Evolutionary conservation across 2,329 filamentous ascomycete genomes (phyloP), one percentile per base, ranked within the genome.

Genomic region (Cyphellophora attinorum): DNA sequence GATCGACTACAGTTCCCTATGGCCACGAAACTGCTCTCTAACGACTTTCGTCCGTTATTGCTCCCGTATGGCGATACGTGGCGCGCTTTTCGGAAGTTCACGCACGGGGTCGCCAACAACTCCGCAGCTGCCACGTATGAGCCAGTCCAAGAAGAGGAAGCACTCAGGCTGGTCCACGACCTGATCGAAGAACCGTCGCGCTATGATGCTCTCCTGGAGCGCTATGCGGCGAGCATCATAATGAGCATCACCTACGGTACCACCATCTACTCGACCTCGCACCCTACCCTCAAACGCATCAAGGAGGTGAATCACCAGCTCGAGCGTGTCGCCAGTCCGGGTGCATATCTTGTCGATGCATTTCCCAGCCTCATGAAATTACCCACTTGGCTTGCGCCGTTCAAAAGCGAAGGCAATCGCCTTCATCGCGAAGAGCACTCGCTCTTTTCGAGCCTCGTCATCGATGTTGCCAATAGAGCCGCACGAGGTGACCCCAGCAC

Each of bases 191-290:
- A 44, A 0, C 58, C 58, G 3, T 25, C 25, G 10, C 39, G 51
- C 18, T 63, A 61, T 36, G 51, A 61, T 25, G 40, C 33, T 2
- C 51, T 50, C 18, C 54, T 62, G 31, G 55, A 61, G 32, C 46
- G 57, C 5, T 63, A 61, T 35, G 51, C 60, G 5, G 48, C 53
- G 0, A 55, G 57, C 0, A 30, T 65, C 2, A 57, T 62, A 13
- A 45, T 62, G 23, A 51, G 60, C 1, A 27, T 64, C 5, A 51
- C 43, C 3, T 65, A 57, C 31, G 59, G 57, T 6, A 55, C 54
- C 27, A 35, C 32, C 0, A 45, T 62, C 6, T 42, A 50, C 14
- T 59, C 53, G 2, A 59, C 53, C 2, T 46, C 55, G 2, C 59
- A 61, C 19, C 40, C 44, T 1, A 37, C 51, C 23, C 46, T 59